Evolutionary conservation across 2,329 filamentous ascomycete genomes (phyloP).

Genomic region (Ceratocystis ficicola): DNA sequence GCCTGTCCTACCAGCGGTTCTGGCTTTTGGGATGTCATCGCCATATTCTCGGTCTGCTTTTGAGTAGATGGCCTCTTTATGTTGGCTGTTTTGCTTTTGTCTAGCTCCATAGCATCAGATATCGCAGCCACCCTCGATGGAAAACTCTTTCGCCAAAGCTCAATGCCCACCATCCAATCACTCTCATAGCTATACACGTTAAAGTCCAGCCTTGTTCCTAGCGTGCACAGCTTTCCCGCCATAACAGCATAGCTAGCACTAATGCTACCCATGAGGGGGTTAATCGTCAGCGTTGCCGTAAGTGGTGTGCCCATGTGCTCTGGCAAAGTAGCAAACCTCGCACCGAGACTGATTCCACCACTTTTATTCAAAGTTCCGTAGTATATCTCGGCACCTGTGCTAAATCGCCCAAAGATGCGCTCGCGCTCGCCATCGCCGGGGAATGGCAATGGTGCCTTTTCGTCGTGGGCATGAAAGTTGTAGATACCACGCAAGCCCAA

Average conservation of each 20-base stretch:
- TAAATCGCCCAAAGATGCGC: constrained; percentile 68
- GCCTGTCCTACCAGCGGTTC: not conserved
- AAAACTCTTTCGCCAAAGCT: constrained; percentile 67
- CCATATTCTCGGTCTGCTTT: not conserved
- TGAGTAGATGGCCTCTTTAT: not conserved
- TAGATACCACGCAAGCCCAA: constrained; percentile 81
- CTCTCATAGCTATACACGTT: constrained; percentile 98
- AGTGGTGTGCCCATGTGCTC: constrained; percentile 74
- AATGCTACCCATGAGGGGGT: constrained; percentile 87
- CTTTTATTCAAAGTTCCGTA: constrained; percentile 93
- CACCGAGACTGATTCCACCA: constrained; percentile 76
- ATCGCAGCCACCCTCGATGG: constrained; percentile 31
- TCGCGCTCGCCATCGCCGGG: constrained; percentile 35
- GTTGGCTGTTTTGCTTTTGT: not conserved
- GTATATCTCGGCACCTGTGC: constrained; percentile 83
- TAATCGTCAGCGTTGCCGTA: constrained; percentile 84
- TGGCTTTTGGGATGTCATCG: not conserved
- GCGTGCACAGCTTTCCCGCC: constrained; percentile 66
- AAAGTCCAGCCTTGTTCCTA: constrained; percentile 89
- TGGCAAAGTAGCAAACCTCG: constrained; percentile 79
- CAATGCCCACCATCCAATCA: constrained; percentile 79
- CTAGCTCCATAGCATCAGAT: constrained; percentile 22
- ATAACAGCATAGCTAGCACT: constrained; percentile 85
- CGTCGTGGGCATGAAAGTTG: constrained; percentile 73
- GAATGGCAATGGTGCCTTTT: constrained; percentile 25